Evolutionary conservation across 2,329 filamentous ascomycete species (phyloP).

Genomic region (Aaosphaeria arxii): DNA sequence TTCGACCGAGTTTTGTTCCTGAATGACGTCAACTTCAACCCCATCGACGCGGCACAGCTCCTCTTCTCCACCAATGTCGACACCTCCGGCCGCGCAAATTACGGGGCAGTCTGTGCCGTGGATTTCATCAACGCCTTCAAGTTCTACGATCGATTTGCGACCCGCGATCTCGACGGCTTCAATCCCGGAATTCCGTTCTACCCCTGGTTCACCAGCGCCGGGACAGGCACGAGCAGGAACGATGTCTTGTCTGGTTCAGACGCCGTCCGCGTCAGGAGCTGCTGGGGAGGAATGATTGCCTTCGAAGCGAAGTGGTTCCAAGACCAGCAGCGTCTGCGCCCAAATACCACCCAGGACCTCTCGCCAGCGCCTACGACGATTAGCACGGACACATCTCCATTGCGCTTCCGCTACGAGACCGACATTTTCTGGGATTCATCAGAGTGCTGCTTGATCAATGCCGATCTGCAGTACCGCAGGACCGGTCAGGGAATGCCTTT

Average conservation of each 20-base stretch:
- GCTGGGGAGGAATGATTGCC: constrained; percentile 75
- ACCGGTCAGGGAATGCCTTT: constrained; percentile 37
- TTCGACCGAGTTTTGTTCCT: constrained; percentile 59
- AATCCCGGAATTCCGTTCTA: constrained; percentile 63
- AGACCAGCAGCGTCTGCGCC: not conserved
- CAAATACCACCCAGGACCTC: constrained; percentile 9
- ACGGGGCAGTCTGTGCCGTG: constrained; percentile 67
- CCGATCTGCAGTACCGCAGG: constrained; percentile 39
- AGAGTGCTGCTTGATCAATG: constrained; percentile 49
- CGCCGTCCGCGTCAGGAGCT: constrained; percentile 67
- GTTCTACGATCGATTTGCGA: constrained; percentile 73
- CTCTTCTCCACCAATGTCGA: constrained; percentile 62
- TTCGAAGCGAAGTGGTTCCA: constrained; percentile 63
- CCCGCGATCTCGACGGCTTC: constrained; percentile 64
- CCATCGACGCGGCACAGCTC: constrained; percentile 57
- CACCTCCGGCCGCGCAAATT: constrained; percentile 49
- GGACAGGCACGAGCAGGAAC: constrained; percentile 51
- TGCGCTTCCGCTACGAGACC: constrained; percentile 43
- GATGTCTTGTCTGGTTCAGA: constrained; percentile 62
- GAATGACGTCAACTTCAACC: constrained; percentile 67
- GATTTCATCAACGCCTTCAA: constrained; percentile 67
- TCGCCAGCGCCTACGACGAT: constrained; percentile 12
- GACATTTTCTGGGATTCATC: constrained; percentile 47
- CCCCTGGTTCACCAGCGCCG: constrained; percentile 61
- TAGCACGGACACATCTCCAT: constrained; percentile 30